Percentiles rank a stretch among this genome's conserved stretches.
These are phyloP conservation scores for Chytriomyces sp. DNA, from an alignment of 192 early-diverging fungal species.

Conservation along the genomic window DNA sequence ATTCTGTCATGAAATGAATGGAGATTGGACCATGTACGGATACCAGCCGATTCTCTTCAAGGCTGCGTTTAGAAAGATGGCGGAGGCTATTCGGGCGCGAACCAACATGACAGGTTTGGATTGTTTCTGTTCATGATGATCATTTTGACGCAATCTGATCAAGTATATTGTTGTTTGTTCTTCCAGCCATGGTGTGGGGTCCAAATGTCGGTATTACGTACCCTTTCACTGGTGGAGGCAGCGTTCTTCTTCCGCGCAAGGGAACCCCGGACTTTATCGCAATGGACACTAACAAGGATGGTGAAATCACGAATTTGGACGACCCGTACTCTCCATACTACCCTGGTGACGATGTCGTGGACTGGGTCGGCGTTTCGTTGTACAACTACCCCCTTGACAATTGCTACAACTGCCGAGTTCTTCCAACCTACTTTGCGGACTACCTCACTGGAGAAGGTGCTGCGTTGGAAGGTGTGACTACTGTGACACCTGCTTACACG, in stretches of 20 bases:
- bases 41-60: slow-evolving; percentile 37
- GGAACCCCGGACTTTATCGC: slow-evolving; percentile 13
- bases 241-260: neutral
- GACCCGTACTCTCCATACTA: slow-evolving; percentile 47
- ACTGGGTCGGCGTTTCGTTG: slow-evolving; percentile 44
- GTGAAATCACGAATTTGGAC: slow-evolving; percentile 22
- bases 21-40: slow-evolving; percentile 45
- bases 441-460: slow-evolving; percentile 3
- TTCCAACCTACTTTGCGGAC: slow-evolving; percentile 5
- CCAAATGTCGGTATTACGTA: slow-evolving; percentile 51
- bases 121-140: too few species aligned
- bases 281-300: slow-evolving; percentile 47
- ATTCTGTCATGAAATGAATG: slow-evolving; percentile 57
- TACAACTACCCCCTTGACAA: slow-evolving; percentile 12
- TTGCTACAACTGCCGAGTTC: slow-evolving; percentile 26
- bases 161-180: neutral
- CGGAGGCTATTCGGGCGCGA: slow-evolving; percentile 26
- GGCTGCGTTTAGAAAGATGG: slow-evolving; percentile 31
- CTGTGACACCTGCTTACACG: neutral
- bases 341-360: slow-evolving; percentile 43
- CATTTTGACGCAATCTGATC: too few species aligned
- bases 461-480: neutral
- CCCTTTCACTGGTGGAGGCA: slow-evolving; percentile 28
- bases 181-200: slow-evolving; percentile 51
- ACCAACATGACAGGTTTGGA: slow-evolving; percentile 52